Evolutionary conservation across 2,329 filamentous ascomycete genomes (phyloP).

Genomic region (Trichothecium roseum): DNA sequence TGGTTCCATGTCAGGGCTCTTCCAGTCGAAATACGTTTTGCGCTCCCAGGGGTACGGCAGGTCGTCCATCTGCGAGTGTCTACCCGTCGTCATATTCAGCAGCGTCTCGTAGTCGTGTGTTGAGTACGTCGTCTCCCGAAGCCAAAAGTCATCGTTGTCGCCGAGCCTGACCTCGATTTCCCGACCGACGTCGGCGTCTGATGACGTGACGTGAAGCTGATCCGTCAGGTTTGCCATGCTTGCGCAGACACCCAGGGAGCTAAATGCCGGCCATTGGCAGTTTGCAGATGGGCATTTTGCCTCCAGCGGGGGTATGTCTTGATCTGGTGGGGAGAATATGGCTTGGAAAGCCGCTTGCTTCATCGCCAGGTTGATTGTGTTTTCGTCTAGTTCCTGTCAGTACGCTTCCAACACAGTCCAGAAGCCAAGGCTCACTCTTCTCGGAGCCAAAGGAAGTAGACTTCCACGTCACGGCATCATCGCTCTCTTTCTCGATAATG

Average conservation of each 20-base stretch:
- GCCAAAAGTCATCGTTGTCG: background rate
- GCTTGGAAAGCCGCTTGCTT: constrained; percentile 3
- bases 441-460: too few species aligned
- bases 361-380: background rate
- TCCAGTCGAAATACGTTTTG: constrained; percentile 1
- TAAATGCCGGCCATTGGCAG: constrained; percentile 2
- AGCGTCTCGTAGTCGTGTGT: background rate
- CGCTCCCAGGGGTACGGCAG: constrained; percentile 1
- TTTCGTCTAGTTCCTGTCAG: background rate
- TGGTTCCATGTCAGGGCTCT: constrained; percentile 2
- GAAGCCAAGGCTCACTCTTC: too few species aligned
- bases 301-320: constrained; percentile 1
- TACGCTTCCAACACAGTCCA: background rate
- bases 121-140: too few species aligned
- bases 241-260: constrained; percentile 4
- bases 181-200: background rate
- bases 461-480: background rate
- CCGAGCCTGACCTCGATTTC: too few species aligned
- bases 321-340: constrained; percentile 1
- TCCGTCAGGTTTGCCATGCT: constrained; percentile 4
- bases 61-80: background rate
- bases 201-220: background rate
- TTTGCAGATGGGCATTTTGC: constrained; percentile 2
- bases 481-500: background rate
- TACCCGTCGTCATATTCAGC: constrained; percentile 1